Base-by-base conservation (phyloP, 495 filamentous ascomycete genomes). In the Cercophora samala region DNA sequence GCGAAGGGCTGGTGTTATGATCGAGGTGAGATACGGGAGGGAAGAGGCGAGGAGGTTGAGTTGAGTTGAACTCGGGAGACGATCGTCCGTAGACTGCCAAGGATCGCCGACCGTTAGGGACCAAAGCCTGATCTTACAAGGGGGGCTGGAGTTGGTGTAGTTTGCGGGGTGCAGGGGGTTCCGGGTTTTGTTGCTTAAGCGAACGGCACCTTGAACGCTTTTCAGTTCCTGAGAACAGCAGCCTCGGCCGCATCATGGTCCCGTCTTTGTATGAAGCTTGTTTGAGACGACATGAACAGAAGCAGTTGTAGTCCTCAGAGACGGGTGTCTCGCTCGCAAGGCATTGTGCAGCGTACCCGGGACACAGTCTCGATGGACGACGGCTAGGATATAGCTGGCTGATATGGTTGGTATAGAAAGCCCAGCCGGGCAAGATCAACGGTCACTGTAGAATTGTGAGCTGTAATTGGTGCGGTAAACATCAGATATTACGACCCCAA, bases 81-180 rank as follows among this genome's bases (percentile, higher is more conserved):
- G n/a, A 64, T 37, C 60, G 25, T 69, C 68, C 68, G 64, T 29
- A 59, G n/a, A 60, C 8, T 18, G 62, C 29, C 61, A 62, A 62
- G 56, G 60, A 64, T 32, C 61, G 51, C 13, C 58, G 58, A 37
- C 22, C 19, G 9, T 56, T 32, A 15, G 53, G 26, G 42, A 58
- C 2, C 25, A 63, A n/a, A 2, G 37, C 8, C 46, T 17, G 62
- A 67, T 42, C 52, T 67, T 62, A n/a, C 60, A 62, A 8, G 60
- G 60, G 58, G 22, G 58, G 17, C 18, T 32, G 11, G 25, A 19
- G 18, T 9, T 62, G 60, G 13, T 37, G 29, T 8, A 62, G 60
- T 46, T 70, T 67, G 68, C 68, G 68, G 65, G 68, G 65, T 70
- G 62, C 68, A 70, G 68, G 22, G 55, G 42, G 13, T 1, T 17